These are phyloP conservation scores for Amauroascus verrucosus DNA, from an alignment of 2,329 filamentous ascomycete genomes.

Conservation along the genomic window DNA sequence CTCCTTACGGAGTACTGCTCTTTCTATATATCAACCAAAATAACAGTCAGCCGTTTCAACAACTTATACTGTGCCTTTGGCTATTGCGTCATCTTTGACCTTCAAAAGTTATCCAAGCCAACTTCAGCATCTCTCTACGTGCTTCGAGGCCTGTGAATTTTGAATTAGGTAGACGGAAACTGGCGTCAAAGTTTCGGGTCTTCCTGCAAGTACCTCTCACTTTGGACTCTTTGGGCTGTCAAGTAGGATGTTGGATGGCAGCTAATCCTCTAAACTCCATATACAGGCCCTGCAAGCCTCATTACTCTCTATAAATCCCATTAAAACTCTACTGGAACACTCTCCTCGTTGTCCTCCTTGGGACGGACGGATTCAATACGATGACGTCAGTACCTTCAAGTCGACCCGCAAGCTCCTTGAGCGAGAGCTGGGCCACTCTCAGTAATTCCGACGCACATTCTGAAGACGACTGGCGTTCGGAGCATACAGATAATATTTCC, in stretches of 20 bases:
- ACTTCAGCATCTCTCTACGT: too few species aligned
- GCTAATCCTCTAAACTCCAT: neutral
- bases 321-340: neutral
- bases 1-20: neutral
- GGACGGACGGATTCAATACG: neutral
- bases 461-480: slow-evolving; percentile 37
- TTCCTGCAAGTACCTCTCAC: neutral
- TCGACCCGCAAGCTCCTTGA: slow-evolving; percentile 26
- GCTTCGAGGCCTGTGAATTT: neutral
- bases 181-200: neutral
- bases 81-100: neutral
- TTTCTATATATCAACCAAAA: neutral
- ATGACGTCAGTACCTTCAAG: slow-evolving; percentile 19
- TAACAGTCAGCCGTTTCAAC: neutral
- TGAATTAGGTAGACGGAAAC: neutral
- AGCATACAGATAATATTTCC: slow-evolving; percentile 36
- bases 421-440: slow-evolving; percentile 40
- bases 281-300: neutral
- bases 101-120: too few species aligned
- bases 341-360: neutral
- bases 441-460: slow-evolving; percentile 36
- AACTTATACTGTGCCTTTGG: neutral
- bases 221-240: neutral
- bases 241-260: neutral
- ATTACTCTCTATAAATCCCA: neutral